Evolutionary conservation across 176 grass and related monocot genomes (phyloP).

Genomic region (Zea mays): DNA sequence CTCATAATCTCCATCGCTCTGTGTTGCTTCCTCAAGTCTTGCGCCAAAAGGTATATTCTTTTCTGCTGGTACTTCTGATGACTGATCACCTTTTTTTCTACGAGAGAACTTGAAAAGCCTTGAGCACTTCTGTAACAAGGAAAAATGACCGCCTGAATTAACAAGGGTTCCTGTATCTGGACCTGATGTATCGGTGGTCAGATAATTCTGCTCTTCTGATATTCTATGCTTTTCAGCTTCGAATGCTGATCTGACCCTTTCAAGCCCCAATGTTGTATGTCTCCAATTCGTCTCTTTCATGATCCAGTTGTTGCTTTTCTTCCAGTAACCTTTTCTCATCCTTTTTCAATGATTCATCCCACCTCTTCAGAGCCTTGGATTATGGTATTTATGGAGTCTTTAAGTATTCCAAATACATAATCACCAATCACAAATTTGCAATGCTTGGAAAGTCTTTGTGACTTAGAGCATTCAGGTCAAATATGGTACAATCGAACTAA

Average conservation of each 20-base stretch:
- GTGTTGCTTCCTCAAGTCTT: slow-evolving; percentile 73
- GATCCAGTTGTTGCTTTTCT: slow-evolving; percentile 55
- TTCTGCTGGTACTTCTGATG: slow-evolving; percentile 47
- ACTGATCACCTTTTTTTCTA: slow-evolving; percentile 48
- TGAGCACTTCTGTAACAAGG: slow-evolving; percentile 81
- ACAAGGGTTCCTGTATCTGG: slow-evolving; percentile 38
- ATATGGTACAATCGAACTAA: no score
- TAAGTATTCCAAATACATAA: no score
- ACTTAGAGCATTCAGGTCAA: no score
- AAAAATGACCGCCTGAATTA: slow-evolving; percentile 62
- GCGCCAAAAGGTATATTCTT: slow-evolving; percentile 50
- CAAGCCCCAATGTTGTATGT: slow-evolving; percentile 60
- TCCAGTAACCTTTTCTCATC: slow-evolving; percentile 57
- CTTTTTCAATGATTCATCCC: slow-evolving; percentile 68
- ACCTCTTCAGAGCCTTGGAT: slow-evolving; percentile 52
- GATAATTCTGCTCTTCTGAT: slow-evolving; percentile 62
- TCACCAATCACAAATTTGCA: no score
- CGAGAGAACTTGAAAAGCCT: slow-evolving; percentile 76
- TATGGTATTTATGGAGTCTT: no score
- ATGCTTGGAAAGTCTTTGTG: no score
- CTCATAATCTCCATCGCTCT: slow-evolving; percentile 57
- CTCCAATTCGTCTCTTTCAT: slow-evolving; percentile 46
- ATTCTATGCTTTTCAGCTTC: slow-evolving; percentile 68
- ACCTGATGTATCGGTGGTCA: slow-evolving; percentile 50
- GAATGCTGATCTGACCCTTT: slow-evolving; percentile 55